Conservation (phyloP, 2,329 filamentous ascomycete genomes). For the Hymenoscyphus fraxineus region DNA sequence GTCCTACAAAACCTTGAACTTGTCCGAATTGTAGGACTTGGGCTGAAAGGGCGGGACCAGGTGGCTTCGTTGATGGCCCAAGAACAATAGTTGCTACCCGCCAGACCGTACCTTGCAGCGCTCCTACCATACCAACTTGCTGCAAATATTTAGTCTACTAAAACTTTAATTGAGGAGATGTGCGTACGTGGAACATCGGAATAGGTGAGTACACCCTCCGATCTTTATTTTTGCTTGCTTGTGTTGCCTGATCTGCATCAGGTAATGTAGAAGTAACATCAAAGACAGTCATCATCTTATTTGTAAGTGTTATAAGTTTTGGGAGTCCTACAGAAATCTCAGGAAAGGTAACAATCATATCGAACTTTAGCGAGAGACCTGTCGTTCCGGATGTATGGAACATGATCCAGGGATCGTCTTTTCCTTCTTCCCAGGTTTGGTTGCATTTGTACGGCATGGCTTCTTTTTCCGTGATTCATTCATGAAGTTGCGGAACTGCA, state of each 20-base stretch:
- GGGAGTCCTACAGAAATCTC: background rate
- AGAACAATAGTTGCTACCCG: too few species aligned
- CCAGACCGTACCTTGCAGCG: too few species aligned
- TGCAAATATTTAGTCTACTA: too few species aligned
- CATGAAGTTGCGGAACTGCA: background rate
- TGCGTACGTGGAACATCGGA: too few species aligned
- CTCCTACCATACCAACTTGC: too few species aligned
- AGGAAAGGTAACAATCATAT: background rate
- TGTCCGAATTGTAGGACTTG: background rate
- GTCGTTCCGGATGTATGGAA: slow-evolving; percentile 23
- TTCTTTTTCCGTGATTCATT: background rate
- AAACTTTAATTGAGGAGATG: too few species aligned
- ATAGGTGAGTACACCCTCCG: too few species aligned
- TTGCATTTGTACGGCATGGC: slow-evolving; percentile 5
- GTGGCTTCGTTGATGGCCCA: too few species aligned
- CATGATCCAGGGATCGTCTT: slow-evolving; percentile 10
- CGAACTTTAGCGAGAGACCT: slow-evolving; percentile 8
- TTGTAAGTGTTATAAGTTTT: slow-evolving; percentile 5
- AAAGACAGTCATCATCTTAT: background rate
- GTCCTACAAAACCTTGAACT: background rate
- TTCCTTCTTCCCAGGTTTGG: slow-evolving; percentile 11
- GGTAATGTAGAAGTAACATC: slow-evolving; percentile 5
- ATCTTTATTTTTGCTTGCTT: too few species aligned
- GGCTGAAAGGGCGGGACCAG: background rate
- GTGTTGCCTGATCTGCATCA: background rate